Evolutionary conservation across 2,329 filamentous ascomycete species (phyloP).

Genomic region (Westerdykella sp.): DNA sequence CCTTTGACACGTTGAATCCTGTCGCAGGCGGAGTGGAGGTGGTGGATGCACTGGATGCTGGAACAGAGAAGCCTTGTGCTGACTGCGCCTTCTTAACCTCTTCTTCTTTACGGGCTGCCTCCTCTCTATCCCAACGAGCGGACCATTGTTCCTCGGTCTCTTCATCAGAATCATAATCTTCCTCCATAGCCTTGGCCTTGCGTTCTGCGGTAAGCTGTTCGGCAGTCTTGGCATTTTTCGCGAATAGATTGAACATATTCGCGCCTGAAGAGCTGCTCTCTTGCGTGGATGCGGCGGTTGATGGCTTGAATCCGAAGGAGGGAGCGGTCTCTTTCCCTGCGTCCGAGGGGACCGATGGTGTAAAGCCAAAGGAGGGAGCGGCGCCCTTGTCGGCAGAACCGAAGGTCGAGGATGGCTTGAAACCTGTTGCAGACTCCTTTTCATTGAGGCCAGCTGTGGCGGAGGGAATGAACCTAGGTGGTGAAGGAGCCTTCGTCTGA

Average conservation of each 20-base stretch:
- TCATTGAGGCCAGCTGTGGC: background rate
- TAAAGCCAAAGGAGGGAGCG: background rate
- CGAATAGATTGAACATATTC: constrained; percentile 20
- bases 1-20: constrained; percentile 1
- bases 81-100: constrained; percentile 20
- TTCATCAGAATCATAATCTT: constrained; percentile 34
- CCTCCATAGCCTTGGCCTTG: constrained; percentile 31
- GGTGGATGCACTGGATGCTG: constrained; percentile 8
- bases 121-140: constrained; percentile 24
- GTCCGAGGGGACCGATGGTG: too few species aligned
- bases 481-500: background rate
- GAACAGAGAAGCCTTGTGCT: constrained; percentile 16
- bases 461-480: too few species aligned
- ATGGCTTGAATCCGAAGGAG: background rate
- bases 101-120: constrained; percentile 24
- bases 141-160: constrained; percentile 32
- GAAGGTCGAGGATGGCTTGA: background rate
- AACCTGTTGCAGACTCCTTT: background rate
- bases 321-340: background rate
- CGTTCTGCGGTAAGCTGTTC: constrained; percentile 30
- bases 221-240: constrained; percentile 24
- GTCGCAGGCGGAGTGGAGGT: constrained; percentile 1
- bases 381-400: background rate
- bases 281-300: too few species aligned
- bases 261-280: background rate